Evolutionary conservation across 768 basidiomycete genomes (phyloP).

Genomic region (Xerocomellus dryophilus): DNA sequence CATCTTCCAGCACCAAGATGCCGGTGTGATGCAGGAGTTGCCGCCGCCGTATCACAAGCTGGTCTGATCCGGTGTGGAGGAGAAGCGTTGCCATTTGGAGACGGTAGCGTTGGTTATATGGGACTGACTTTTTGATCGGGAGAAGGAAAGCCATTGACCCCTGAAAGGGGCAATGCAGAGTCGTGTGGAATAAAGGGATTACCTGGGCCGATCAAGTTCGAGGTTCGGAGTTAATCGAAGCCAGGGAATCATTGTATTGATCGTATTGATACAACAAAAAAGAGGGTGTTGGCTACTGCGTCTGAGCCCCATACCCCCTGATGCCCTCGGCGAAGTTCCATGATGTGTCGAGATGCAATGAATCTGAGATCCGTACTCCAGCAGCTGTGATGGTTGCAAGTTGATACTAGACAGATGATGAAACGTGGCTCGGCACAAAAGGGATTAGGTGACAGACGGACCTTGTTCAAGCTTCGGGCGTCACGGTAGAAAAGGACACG

Average conservation of each 20-base stretch:
- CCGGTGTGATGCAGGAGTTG: slow-evolving; percentile 16
- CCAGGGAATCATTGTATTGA: not conserved
- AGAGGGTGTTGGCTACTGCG: slow-evolving; percentile 49
- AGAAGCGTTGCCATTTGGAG: not conserved
- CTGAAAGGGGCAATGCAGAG: not conserved
- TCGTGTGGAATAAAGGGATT: not conserved
- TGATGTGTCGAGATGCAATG: slow-evolving; percentile 67
- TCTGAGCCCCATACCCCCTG: slow-evolving; percentile 87
- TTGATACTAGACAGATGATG: slow-evolving; percentile 71
- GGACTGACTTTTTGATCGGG: not conserved
- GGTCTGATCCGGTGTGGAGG: not conserved
- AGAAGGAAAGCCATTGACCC: not conserved
- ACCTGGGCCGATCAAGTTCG: not conserved
- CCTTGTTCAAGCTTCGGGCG: slow-evolving; percentile 94
- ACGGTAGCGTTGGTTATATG: not conserved
- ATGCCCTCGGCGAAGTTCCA: slow-evolving; percentile 95
- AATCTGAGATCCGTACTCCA: slow-evolving; percentile 78
- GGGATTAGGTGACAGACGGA: slow-evolving; percentile 30
- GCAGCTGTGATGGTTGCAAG: slow-evolving; percentile 80
- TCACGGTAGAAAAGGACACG: slow-evolving; percentile 95
- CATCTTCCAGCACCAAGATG: slow-evolving; percentile 20
- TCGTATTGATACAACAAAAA: slow-evolving; percentile 11
- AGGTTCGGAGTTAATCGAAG: not conserved
- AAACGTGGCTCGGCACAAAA: not conserved
- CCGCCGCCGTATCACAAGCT: slow-evolving; percentile 29